Evolutionary conservation across 139 green algal genomes (phyloP).

Genomic region (Haematococcus lacustris): DNA sequence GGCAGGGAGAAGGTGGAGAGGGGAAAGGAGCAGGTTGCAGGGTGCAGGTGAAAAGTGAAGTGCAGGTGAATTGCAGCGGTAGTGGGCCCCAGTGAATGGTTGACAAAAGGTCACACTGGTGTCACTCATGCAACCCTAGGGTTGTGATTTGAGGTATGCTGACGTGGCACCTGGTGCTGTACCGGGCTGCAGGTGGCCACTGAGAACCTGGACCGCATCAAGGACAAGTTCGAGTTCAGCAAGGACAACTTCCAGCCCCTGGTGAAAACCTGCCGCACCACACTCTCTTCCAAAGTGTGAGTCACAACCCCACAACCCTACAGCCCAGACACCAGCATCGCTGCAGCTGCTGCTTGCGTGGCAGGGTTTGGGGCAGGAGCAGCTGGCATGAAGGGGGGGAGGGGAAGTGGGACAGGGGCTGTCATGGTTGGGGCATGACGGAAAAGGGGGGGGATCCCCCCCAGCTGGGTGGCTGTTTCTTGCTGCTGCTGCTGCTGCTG

Average conservation of each 20-base stretch:
- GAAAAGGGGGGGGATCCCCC: too few relatives aligned
- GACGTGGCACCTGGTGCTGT: background rate
- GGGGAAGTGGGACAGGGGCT: too few relatives aligned
- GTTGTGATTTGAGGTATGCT: background rate
- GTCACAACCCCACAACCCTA: too few relatives aligned
- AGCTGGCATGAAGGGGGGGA: too few relatives aligned
- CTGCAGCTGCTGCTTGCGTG: background rate
- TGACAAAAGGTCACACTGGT: background rate
- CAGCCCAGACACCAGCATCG: background rate
- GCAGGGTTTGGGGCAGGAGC: background rate
- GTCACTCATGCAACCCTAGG: too few relatives aligned
- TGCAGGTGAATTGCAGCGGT: background rate
- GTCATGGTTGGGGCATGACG: background rate
- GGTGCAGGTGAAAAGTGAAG: slow-evolving; percentile 1
- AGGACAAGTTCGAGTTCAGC: slow-evolving; percentile 77
- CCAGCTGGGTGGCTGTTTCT: too few relatives aligned
- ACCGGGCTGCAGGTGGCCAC: too few relatives aligned
- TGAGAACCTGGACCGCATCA: slow-evolving; percentile 73
- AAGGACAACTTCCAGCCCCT: slow-evolving; percentile 83
- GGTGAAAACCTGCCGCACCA: slow-evolving; percentile 98
- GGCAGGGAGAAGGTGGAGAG: too few relatives aligned
- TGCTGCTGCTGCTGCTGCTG: too few relatives aligned
- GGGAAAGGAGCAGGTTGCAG: too few relatives aligned
- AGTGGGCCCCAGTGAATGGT: too few relatives aligned
- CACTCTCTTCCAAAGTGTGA: slow-evolving; percentile 98